Percentiles rank a stretch among this genome's conserved stretches.
These are phyloP conservation scores for Klebsormidium nitens DNA, from an alignment of 139 green algal species.

Conservation along the genomic window DNA sequence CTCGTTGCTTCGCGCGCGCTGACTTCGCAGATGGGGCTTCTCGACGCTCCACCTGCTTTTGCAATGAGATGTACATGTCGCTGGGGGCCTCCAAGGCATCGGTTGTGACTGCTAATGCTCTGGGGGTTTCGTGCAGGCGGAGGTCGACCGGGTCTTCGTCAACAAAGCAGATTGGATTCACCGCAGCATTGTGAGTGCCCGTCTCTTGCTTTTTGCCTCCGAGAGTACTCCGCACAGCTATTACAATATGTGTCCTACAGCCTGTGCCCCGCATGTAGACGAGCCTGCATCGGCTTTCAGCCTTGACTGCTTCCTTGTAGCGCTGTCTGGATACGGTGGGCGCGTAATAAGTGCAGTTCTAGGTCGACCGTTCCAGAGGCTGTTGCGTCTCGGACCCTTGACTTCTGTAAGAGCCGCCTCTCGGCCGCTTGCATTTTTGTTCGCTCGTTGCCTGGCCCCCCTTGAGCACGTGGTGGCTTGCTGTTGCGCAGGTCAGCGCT, in stretches of 20 bases:
- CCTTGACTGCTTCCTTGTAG: no score
- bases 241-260: no score
- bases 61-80: not conserved
- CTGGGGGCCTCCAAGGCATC: not conserved
- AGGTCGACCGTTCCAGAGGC: not conserved
- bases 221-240: no score
- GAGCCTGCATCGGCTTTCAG: no score
- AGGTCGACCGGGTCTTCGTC: slow-evolving; percentile 13
- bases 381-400: not conserved
- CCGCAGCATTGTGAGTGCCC: slow-evolving; percentile 2
- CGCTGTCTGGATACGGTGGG: no score
- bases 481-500: slow-evolving; percentile 48
- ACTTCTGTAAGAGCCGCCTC: no score
- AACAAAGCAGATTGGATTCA: slow-evolving; percentile 16
- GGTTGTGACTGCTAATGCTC: not conserved
- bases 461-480: not conserved
- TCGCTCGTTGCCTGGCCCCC: not conserved
- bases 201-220: no score
- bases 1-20: not conserved
- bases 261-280: no score
- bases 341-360: not conserved
- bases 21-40: no score
- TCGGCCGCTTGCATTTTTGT: no score
- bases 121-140: slow-evolving; percentile 1
- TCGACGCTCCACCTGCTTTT: no score